Conservation (phyloP, 2,329 filamentous ascomycete species). For the Domatiomyces globalis region DNA sequence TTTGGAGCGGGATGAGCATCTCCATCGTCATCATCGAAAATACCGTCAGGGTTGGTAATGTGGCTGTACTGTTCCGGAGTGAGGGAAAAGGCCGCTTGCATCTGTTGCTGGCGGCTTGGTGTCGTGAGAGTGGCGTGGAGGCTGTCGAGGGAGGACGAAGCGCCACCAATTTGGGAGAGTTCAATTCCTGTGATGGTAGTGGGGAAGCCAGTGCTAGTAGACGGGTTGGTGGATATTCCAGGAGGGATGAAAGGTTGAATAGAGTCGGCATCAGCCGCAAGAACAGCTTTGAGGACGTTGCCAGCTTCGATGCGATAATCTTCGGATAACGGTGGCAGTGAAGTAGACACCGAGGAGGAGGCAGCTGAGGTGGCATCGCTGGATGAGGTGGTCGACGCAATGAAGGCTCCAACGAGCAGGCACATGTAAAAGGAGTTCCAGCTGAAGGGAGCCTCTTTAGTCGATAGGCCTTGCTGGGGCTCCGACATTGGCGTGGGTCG, state of each 20-base stretch:
- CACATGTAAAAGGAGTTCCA: conserved; percentile 75
- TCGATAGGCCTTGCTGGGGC: conserved; percentile 5
- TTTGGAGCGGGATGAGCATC: conserved; percentile 16
- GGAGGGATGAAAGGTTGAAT: not conserved
- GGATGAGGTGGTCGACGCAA: conserved; percentile 55
- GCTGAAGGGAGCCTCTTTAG: conserved; percentile 51
- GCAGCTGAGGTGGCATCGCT: conserved; percentile 67
- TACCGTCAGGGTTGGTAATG: conserved; percentile 56
- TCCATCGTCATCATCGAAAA: conserved; percentile 38
- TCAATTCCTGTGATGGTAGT: conserved; percentile 1
- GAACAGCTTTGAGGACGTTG: conserved; percentile 34
- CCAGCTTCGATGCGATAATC: conserved; percentile 35
- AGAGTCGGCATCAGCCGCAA: conserved; percentile 27
- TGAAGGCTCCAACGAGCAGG: conserved; percentile 88
- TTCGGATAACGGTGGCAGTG: conserved; percentile 29
- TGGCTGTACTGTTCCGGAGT: conserved; percentile 80
- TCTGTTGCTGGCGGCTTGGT: conserved; percentile 70
- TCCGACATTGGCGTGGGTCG: conserved; percentile 20
- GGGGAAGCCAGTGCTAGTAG: not conserved
- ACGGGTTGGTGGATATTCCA: conserved; percentile 1
- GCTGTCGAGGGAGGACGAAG: conserved; percentile 40
- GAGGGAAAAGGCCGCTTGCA: conserved; percentile 76
- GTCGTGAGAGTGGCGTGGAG: conserved; percentile 55
- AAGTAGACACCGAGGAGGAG: conserved; percentile 24
- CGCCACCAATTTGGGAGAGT: conserved; percentile 1